These are phyloP conservation scores for Pyrenula massariospora DNA, from an alignment of 495 filamentous ascomycete genomes.

Conservation along the genomic window DNA sequence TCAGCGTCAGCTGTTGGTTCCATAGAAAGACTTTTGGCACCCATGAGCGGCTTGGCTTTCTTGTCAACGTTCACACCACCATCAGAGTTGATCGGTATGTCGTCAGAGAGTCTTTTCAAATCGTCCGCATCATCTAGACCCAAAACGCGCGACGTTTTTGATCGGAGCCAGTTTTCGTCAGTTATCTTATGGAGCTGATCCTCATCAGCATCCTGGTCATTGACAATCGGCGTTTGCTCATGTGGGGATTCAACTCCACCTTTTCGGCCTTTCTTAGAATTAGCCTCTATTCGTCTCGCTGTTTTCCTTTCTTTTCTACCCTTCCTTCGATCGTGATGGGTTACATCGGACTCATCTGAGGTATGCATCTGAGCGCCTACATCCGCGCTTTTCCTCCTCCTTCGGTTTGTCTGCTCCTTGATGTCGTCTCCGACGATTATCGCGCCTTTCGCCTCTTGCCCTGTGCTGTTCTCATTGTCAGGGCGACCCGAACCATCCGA, in stretches of 20 bases:
- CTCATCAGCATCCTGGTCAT: constrained; percentile 48
- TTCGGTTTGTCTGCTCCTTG: neutral
- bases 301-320: neutral
- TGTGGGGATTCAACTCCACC: neutral
- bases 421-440: neutral
- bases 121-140: constrained; percentile 67
- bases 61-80: neutral
- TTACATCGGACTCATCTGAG: neutral
- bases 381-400: neutral
- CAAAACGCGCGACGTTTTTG: constrained; percentile 79
- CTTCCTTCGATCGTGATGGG: neutral
- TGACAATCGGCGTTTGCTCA: constrained; percentile 6
- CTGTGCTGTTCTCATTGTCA: neutral
- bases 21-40: constrained; percentile 1
- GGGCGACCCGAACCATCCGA: no score
- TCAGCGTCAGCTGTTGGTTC: neutral
- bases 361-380: neutral
- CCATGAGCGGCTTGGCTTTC: constrained; percentile 6
- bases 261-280: neutral
- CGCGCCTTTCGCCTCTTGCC: neutral
- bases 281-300: neutral
- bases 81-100: neutral
- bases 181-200: constrained; percentile 48
- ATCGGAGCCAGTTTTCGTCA: constrained; percentile 88
- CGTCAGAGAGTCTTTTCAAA: constrained; percentile 3